These are phyloP conservation scores for Pseudogymnoascus sp. DNA, from an alignment of 2,329 filamentous ascomycete species.

Conservation along the genomic window DNA sequence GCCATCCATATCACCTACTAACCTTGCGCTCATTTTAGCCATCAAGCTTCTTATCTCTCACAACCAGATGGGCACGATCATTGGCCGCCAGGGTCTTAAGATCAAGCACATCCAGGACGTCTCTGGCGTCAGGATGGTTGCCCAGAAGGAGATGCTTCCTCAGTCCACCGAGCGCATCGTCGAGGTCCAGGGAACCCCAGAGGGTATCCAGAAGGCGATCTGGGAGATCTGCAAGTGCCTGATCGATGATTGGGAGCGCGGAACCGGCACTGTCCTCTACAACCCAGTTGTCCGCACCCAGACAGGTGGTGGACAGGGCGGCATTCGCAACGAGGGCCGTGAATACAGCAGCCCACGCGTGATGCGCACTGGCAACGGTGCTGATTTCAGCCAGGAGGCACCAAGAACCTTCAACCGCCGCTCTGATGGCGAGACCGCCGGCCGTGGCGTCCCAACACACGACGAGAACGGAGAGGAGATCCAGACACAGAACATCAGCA, in stretches of 20 bases:
- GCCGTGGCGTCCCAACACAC: constrained; percentile 75
- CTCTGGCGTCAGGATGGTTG: constrained; percentile 96
- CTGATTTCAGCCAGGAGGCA: constrained; percentile 85
- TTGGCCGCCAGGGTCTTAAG: constrained; percentile 90
- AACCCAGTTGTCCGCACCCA: constrained; percentile 91
- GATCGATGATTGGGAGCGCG: constrained; percentile 95
- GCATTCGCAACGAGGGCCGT: constrained; percentile 35
- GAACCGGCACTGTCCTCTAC: constrained; percentile 93
- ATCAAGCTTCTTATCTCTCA: constrained; percentile 98
- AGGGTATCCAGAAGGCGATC: constrained; percentile 88
- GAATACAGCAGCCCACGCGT: constrained; percentile 60
- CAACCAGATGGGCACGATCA: constrained; percentile 99
- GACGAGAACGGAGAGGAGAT: constrained; percentile 97
- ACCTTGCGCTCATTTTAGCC: constrained; percentile 43
- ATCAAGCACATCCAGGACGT: constrained; percentile 99
- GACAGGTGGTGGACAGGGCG: constrained; percentile 40
- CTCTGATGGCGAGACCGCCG: constrained; percentile 72
- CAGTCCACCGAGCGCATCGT: constrained; percentile 98
- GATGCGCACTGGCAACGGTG: constrained; percentile 94
- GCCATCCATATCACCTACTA: background rate
- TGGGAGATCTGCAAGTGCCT: constrained; percentile 99
- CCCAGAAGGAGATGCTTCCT: constrained; percentile 98
- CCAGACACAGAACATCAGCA: constrained; percentile 98
- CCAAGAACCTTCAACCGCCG: constrained; percentile 65
- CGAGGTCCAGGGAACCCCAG: constrained; percentile 88